A percentile compares a stretch with the other conserved stretches of the same genome.
phyloP scores from a whole-genome alignment of 768 basidiomycete genomes.

The Brasilioporus rufonigricans region DNA sequence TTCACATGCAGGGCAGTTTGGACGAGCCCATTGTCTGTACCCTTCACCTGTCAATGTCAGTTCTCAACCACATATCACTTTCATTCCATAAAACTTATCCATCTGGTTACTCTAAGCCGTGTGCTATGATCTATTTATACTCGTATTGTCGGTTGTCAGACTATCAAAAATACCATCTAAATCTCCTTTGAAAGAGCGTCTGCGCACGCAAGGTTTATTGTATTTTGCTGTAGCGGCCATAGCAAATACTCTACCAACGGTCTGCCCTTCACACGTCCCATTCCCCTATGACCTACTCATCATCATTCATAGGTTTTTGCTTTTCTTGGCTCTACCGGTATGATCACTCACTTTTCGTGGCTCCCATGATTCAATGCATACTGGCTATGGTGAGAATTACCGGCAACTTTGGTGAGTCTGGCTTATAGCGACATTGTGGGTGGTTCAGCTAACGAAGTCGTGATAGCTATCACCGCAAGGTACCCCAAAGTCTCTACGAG shows the following conservation, averaged over 20 bases:
- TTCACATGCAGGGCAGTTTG: conserved; percentile 2
- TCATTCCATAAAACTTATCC: background rate
- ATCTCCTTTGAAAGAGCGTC: background rate
- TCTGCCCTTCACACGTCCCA: background rate
- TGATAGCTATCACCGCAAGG: conserved; percentile 13
- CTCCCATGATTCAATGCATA: background rate
- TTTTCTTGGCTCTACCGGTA: conserved; percentile 9
- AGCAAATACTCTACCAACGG: conserved; percentile 12
- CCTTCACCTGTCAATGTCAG: conserved; percentile 20
- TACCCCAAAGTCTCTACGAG: background rate
- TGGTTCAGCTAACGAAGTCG: background rate
- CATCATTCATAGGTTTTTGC: conserved; percentile 4
- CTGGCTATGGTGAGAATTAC: conserved; percentile 11
- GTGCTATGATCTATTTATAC: background rate
- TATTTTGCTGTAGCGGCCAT: conserved; percentile 17
- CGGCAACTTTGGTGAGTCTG: conserved; percentile 4
- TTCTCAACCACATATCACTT: background rate
- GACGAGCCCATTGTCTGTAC: background rate
- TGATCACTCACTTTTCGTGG: background rate
- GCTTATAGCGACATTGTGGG: background rate
- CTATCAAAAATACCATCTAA: background rate
- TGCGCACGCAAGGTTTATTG: background rate
- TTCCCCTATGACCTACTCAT: background rate
- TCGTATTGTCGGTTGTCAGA: background rate
- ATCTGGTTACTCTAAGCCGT: background rate